Percentiles rank a stretch among this genome's conserved stretches.
These are phyloP conservation scores for Paecilomyces formosus DNA, from an alignment of 2,329 filamentous ascomycete genomes.

Conservation along the genomic window DNA sequence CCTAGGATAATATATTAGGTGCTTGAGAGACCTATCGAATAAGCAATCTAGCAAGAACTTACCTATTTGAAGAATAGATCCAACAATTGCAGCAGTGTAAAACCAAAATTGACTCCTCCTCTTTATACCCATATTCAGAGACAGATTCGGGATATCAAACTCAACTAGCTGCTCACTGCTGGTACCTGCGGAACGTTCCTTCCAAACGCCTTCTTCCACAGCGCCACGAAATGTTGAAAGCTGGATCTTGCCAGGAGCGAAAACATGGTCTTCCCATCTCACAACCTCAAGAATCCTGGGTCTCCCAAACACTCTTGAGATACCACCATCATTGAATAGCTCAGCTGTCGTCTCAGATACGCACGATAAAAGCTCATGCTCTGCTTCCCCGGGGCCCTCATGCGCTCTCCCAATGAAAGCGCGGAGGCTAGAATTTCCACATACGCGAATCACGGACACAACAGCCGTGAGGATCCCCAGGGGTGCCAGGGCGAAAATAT, in stretches of 20 bases:
- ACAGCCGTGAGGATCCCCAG: constrained; percentile 40
- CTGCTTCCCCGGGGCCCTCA: constrained; percentile 34
- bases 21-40: not conserved
- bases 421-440: constrained; percentile 35
- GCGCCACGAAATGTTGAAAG: constrained; percentile 20
- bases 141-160: constrained; percentile 26
- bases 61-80: constrained; percentile 22
- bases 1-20: constrained; percentile 10
- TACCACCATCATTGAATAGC: constrained; percentile 35
- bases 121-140: constrained; percentile 28
- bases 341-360: constrained; percentile 41
- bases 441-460: constrained; percentile 39
- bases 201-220: constrained; percentile 15
- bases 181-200: constrained; percentile 4
- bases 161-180: constrained; percentile 11
- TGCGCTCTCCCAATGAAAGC: constrained; percentile 40
- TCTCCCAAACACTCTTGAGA: constrained; percentile 29
- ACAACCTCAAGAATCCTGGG: constrained; percentile 28
- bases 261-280: constrained; percentile 37
- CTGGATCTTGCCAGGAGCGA: constrained; percentile 11
- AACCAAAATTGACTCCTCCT: constrained; percentile 21
- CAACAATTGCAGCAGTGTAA: constrained; percentile 18
- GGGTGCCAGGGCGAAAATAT: constrained; percentile 42
- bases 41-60: not conserved
- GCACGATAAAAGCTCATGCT: constrained; percentile 40